Evolutionary conservation across 179 eudicot species (phyloP).

Genomic region (Silene noctiflora): DNA sequence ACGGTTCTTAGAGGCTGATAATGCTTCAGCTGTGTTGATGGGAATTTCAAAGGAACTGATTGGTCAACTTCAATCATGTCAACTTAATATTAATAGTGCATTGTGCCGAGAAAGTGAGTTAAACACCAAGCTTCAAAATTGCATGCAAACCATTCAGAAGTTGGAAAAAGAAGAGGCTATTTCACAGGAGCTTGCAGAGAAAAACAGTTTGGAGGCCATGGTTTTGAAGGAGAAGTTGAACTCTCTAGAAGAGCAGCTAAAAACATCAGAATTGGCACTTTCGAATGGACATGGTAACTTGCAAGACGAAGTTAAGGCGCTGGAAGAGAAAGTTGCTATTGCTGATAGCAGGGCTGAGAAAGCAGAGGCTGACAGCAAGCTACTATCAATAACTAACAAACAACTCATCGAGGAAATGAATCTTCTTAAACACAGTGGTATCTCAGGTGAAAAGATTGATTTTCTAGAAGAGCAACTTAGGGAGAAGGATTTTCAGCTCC

Average conservation of each 20-base stretch:
- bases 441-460: slow-evolving; percentile 41
- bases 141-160: slow-evolving; percentile 27
- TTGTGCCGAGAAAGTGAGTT: slow-evolving; percentile 50
- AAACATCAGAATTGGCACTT: slow-evolving; percentile 34
- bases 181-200: slow-evolving; percentile 33
- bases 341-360: slow-evolving; percentile 45
- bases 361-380: slow-evolving; percentile 48
- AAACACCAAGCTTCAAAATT: slow-evolving; percentile 44
- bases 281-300: slow-evolving; percentile 9
- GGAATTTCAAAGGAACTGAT: slow-evolving; percentile 59
- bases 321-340: slow-evolving; percentile 34
- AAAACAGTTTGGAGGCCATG: slow-evolving; percentile 38
- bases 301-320: slow-evolving; percentile 25
- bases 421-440: slow-evolving; percentile 29
- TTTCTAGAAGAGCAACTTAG: slow-evolving; percentile 53
- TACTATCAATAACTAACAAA: slow-evolving; percentile 44
- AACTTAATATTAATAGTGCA: slow-evolving; percentile 46
- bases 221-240: slow-evolving; percentile 44
- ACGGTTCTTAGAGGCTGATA: slow-evolving; percentile 72
- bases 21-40: slow-evolving; percentile 57
- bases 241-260: slow-evolving; percentile 36
- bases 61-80: slow-evolving; percentile 50
- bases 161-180: slow-evolving; percentile 36
- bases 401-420: slow-evolving; percentile 45
- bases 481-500: slow-evolving; percentile 55